Conservation (phyloP, 2,329 filamentous ascomycete genomes). For the Ustulina deusta region DNA sequence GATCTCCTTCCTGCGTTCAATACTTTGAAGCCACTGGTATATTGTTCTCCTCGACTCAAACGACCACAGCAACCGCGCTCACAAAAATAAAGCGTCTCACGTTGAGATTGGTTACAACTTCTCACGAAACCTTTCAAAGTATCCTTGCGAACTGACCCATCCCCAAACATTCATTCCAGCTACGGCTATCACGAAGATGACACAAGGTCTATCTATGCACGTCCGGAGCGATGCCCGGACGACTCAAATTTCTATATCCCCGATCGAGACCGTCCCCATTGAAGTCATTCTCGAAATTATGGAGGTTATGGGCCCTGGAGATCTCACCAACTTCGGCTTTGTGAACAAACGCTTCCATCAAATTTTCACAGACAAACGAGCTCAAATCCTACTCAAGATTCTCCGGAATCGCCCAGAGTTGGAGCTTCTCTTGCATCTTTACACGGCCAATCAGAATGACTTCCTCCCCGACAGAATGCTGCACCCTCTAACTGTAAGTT, state of each 20-base stretch:
- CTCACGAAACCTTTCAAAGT: no score
- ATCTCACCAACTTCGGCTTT: slow-evolving; percentile 56
- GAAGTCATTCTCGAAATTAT: slow-evolving; percentile 64
- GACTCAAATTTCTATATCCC: slow-evolving; percentile 22
- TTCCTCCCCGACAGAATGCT: slow-evolving; percentile 44
- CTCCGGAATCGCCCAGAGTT: slow-evolving; percentile 58
- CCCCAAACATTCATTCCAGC: neutral
- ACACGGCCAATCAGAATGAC: slow-evolving; percentile 56
- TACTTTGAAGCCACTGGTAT: neutral
- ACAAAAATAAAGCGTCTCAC: neutral
- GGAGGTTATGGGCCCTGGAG: slow-evolving; percentile 57
- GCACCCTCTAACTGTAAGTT: slow-evolving; percentile 45
- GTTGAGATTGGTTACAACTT: neutral
- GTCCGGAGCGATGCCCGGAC: slow-evolving; percentile 1
- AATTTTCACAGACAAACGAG: slow-evolving; percentile 58
- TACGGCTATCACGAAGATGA: slow-evolving; percentile 16
- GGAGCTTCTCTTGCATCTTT: slow-evolving; percentile 60
- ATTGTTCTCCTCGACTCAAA: neutral
- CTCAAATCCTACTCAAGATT: slow-evolving; percentile 58
- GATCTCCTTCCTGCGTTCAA: neutral
- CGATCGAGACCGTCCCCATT: slow-evolving; percentile 51
- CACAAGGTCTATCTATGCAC: neutral
- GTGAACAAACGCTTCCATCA: slow-evolving; percentile 54
- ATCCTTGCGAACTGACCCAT: neutral
- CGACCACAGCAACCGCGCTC: neutral